Evolutionary conservation across 139 green algal species (phyloP), one percentile per base, ranked within the genome.

Genomic region (Klebsormidium nitens): DNA sequence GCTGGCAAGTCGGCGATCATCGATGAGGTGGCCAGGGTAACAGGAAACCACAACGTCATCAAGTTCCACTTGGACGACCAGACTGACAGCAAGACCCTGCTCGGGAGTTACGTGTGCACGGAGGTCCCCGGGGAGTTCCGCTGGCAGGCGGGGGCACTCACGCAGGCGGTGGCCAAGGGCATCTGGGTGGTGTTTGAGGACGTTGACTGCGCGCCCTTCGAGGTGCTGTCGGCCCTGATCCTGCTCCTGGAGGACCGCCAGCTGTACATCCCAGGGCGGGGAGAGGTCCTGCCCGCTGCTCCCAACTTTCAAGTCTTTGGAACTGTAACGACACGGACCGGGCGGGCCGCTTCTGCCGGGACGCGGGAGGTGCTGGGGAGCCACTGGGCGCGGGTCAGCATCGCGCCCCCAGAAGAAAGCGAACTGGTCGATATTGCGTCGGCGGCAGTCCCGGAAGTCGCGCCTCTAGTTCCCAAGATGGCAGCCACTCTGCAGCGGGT

Each of bases 111-210:
- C 73, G 85, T 95, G 4, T 96, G 88, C 73, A 93, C 86, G 0
- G 72, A 88, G 0, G 81, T 86, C 5, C 92, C 94, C 11, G 93
- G 94, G 0, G 90, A 97, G 82, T 99, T 99, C 81, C 69, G 80
- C 2, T 99, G 94, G 94, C 88, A 91, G 78, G 85, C 91, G 5
- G 94, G 94, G 0, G 91, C 88, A 8, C 79, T 99, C 26, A 89
- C 89, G 17, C 71, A 78, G 62, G 92, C 91, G 3, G 91, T 95
- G 40, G 47, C 61, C 3, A 66, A 90, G 69, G 93, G 93, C 2
- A 71, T 83, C 3, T 99, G 94, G 94, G 68, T 99, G 64, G 64
- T 97, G 31, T 79, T 99, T 14, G 94, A 99, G 72, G 89, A 96
- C 75, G 82, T 96, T 32, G 89, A 98, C 81, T 70, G 89, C 68